A percentile compares a stretch with the other conserved stretches of the same genome.
Conservation (phyloP, 2,329 filamentous ascomycete genomes). For the Didymella arachidicola region DNA sequence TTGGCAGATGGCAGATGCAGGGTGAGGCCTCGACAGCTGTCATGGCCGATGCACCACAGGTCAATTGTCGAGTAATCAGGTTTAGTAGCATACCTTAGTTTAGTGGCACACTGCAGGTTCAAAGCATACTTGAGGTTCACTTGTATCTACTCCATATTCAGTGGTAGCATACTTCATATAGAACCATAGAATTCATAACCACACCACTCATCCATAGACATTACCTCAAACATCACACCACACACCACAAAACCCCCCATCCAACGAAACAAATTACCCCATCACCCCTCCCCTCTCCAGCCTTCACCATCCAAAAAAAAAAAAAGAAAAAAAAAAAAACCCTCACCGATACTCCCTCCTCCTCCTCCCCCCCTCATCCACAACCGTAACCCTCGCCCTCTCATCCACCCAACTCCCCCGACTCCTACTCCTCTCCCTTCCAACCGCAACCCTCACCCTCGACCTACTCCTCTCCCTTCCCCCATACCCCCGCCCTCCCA, state of each 20-base stretch:
- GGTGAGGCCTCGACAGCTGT: background rate
- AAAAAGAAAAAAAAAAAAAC: too few species aligned
- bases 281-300: too few species aligned
- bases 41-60: background rate
- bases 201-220: conserved; percentile 13
- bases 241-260: background rate
- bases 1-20: background rate
- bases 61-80: too few species aligned
- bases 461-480: conserved; percentile 39
- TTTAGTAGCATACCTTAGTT: too few species aligned
- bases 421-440: conserved; percentile 20
- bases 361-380: conserved; percentile 34
- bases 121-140: too few species aligned
- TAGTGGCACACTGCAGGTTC: too few species aligned
- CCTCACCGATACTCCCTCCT: conserved; percentile 30
- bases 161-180: too few species aligned
- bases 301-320: background rate
- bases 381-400: conserved; percentile 42
- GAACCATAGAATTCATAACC: background rate
- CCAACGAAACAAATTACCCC: background rate
- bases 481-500: conserved; percentile 38
- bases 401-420: conserved; percentile 38
- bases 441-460: conserved; percentile 35
- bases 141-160: too few species aligned
- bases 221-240: background rate